phyloP scores from a whole-genome alignment of 805 yeast genomes.

The Lachancea sp. region DNA sequence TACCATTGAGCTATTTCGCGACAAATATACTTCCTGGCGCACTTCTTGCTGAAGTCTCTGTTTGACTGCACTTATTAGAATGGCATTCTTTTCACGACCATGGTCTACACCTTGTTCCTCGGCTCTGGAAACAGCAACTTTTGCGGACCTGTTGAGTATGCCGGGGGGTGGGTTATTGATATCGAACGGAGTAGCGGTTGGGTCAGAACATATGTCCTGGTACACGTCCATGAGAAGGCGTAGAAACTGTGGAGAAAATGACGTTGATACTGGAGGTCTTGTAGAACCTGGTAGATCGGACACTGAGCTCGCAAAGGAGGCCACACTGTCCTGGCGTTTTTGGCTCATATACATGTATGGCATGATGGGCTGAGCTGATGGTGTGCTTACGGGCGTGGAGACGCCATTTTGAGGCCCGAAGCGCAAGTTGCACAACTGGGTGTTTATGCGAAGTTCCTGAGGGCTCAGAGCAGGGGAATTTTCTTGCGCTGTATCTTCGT shows the following conservation, averaged over 20 bases:
- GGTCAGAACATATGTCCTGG: constrained; percentile 45
- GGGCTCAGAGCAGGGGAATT: not conserved
- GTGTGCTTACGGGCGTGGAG: constrained; percentile 12
- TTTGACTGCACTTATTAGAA: constrained; percentile 35
- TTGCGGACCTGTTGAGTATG: constrained; percentile 52
- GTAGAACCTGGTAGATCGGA: constrained; percentile 18
- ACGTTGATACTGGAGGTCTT: constrained; percentile 3
- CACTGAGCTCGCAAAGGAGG: constrained; percentile 27
- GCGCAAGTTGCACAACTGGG: constrained; percentile 5
- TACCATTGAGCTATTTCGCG: constrained; percentile 25
- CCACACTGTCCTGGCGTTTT: constrained; percentile 21
- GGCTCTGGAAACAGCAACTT: constrained; percentile 42
- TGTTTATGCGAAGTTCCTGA: constrained; percentile 5
- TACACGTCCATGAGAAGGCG: constrained; percentile 41
- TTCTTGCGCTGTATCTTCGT: constrained; percentile 9
- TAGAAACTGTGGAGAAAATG: constrained; percentile 37
- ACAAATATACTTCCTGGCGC: constrained; percentile 23
- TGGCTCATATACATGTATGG: constrained; percentile 17
- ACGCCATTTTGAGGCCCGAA: constrained; percentile 6
- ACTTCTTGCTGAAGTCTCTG: constrained; percentile 33
- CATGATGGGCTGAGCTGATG: constrained; percentile 7
- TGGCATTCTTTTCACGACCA: constrained; percentile 35
- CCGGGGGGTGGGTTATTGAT: constrained; percentile 63
- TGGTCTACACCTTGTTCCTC: constrained; percentile 30
- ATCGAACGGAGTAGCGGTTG: constrained; percentile 64